Evolutionary conservation across 2,329 filamentous ascomycete species (phyloP).

Genomic region (Penicillium hesseltinei): DNA sequence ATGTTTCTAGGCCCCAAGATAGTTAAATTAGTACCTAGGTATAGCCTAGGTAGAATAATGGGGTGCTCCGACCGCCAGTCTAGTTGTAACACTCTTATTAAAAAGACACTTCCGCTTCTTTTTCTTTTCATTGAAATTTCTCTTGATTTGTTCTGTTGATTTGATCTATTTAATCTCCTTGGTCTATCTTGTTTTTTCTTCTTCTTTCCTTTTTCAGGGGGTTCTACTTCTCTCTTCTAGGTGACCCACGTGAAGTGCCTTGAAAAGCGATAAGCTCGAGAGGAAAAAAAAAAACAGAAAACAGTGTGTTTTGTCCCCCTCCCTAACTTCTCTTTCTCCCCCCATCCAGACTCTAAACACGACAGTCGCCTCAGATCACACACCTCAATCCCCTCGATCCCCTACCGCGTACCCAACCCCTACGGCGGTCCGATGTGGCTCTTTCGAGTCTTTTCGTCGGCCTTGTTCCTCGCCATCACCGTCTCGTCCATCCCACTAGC

Average conservation of each 20-base stretch:
- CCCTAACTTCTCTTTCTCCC: background rate
- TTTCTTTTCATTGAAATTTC: background rate
- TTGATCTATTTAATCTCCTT: background rate
- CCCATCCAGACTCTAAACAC: conserved; percentile 2
- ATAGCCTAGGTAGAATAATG: background rate
- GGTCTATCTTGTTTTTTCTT: background rate
- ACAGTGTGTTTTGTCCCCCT: background rate
- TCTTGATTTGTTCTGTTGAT: too few species aligned
- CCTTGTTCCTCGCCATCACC: conserved; percentile 84
- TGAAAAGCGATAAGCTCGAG: background rate
- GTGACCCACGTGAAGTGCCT: conserved; percentile 1
- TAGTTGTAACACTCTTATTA: background rate
- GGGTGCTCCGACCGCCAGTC: conserved; percentile 2
- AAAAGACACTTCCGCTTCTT: background rate
- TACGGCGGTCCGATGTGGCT: conserved; percentile 66
- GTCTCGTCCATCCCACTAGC: conserved; percentile 94
- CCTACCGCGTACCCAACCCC: conserved; percentile 29
- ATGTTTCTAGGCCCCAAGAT: background rate
- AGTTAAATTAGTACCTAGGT: background rate
- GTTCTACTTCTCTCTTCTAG: background rate
- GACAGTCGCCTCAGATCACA: background rate
- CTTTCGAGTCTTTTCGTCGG: conserved; percentile 74
- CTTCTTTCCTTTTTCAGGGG: background rate
- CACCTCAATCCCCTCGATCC: conserved; percentile 3
- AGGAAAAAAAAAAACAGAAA: background rate